These are phyloP conservation scores for Ogataea neopini DNA, from an alignment of 805 yeast genomes.

Conservation along the genomic window DNA sequence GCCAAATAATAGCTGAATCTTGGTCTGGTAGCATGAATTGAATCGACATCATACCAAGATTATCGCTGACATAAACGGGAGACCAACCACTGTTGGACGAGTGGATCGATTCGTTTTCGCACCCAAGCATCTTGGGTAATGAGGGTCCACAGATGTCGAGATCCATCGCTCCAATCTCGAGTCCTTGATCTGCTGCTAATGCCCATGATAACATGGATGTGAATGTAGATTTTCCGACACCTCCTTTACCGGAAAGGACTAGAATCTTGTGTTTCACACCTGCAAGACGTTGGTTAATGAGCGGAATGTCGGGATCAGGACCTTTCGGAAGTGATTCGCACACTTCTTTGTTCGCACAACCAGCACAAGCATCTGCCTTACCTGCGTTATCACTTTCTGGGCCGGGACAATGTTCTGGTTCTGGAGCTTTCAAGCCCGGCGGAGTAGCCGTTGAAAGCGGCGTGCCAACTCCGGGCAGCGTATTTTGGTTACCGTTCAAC, in stretches of 20 bases:
- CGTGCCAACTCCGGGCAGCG: not conserved
- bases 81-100: slow-evolving; percentile 93
- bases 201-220: slow-evolving; percentile 98
- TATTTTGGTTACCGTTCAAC: not conserved
- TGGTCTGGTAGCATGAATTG: slow-evolving; percentile 92
- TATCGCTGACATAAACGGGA: slow-evolving; percentile 94
- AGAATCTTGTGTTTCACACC: slow-evolving; percentile 74
- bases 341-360: slow-evolving; percentile 91
- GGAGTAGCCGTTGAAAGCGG: not conserved
- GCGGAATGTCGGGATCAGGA: slow-evolving; percentile 90
- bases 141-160: slow-evolving; percentile 98
- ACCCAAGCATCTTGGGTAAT: slow-evolving; percentile 91
- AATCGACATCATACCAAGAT: slow-evolving; percentile 92
- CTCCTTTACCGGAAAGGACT: slow-evolving; percentile 84
- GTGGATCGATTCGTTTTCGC: slow-evolving; percentile 82
- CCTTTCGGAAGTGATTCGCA: slow-evolving; percentile 90
- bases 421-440: slow-evolving; percentile 55
- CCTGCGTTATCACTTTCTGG: slow-evolving; percentile 96
- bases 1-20: slow-evolving; percentile 94
- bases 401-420: slow-evolving; percentile 98
- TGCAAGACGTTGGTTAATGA: slow-evolving; percentile 66
- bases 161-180: slow-evolving; percentile 96
- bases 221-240: slow-evolving; percentile 97
- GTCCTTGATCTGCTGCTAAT: slow-evolving; percentile 72
- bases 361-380: slow-evolving; percentile 87